These are phyloP conservation scores for Sextonia rubra DNA, from an alignment of 164 flowering plant species.

Conservation along the genomic window DNA sequence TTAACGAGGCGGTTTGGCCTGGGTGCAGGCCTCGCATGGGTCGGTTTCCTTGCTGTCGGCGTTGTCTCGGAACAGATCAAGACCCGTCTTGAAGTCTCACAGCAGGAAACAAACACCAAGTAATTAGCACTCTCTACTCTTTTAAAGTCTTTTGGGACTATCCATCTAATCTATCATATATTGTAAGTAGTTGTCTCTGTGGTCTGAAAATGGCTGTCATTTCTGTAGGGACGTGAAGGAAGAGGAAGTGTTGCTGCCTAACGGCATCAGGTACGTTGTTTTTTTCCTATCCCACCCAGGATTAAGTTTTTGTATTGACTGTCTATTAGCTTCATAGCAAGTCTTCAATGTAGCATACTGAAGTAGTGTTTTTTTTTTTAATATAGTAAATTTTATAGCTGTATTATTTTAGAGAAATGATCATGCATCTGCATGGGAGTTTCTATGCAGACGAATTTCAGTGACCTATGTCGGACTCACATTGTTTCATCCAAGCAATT, in stretches of 20 bases:
- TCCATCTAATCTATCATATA: neutral
- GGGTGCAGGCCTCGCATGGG: constrained; percentile 98
- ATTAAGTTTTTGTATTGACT: too few species aligned
- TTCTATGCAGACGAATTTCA: too few species aligned
- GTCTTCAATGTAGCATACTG: too few species aligned
- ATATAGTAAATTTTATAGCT: too few species aligned
- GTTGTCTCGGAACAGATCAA: constrained; percentile 86
- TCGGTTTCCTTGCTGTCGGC: constrained; percentile 68
- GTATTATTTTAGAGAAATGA: too few species aligned
- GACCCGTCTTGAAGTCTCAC: constrained; percentile 71
- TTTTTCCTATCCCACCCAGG: neutral
- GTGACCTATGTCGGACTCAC: too few species aligned
- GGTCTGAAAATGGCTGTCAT: neutral
- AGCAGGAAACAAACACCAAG: constrained; percentile 74
- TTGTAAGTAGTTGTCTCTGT: too few species aligned
- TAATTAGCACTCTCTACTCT: constrained; percentile 4
- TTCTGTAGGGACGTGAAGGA: constrained; percentile 60
- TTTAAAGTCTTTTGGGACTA: neutral
- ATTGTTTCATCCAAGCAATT: too few species aligned
- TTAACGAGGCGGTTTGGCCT: constrained; percentile 81
- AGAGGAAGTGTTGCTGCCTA: constrained; percentile 65
- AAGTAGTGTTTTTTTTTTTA: too few species aligned
- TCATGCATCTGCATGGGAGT: too few species aligned
- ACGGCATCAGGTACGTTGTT: constrained; percentile 62
- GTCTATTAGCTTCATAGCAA: too few species aligned